Percentiles rank a stretch among this genome's conserved stretches.
Evolutionary conservation across 768 basidiomycete species (phyloP).

Genomic region (Russula foetens): DNA sequence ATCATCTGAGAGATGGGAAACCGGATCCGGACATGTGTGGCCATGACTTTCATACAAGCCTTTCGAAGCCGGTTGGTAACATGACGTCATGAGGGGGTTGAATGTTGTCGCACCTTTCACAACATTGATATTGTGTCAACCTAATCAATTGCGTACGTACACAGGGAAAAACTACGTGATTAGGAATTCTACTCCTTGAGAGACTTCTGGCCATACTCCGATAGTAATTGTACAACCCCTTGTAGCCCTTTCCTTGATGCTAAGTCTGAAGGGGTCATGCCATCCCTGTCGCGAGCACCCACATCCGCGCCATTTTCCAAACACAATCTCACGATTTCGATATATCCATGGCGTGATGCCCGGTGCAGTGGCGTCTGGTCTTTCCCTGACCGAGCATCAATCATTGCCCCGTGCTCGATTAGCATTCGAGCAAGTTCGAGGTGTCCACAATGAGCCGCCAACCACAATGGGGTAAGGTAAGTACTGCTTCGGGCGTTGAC

Average conservation of each 20-base stretch:
- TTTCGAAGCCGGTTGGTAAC: too few relatives aligned
- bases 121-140: too few relatives aligned
- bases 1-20: too few relatives aligned
- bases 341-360: not conserved
- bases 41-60: too few relatives aligned
- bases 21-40: too few relatives aligned
- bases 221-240: not conserved
- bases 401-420: not conserved
- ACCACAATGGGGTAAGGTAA: not conserved
- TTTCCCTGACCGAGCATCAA: fast-evolving
- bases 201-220: not conserved
- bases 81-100: too few relatives aligned
- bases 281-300: not conserved
- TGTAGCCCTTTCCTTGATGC: not conserved
- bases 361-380: not conserved
- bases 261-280: not conserved
- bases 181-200: not conserved
- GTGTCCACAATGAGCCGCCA: fast-evolving
- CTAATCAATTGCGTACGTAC: too few relatives aligned
- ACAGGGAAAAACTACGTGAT: too few relatives aligned
- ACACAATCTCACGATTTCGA: not conserved
- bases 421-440: not conserved
- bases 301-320: not conserved
- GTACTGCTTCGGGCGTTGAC: not conserved
- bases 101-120: too few relatives aligned